A percentile compares a stretch with the other conserved stretches of the same genome.
Evolutionary conservation across 1,284 basidiomycete genomes (phyloP).

Genomic region (Apiotrichum veenhuisii): DNA sequence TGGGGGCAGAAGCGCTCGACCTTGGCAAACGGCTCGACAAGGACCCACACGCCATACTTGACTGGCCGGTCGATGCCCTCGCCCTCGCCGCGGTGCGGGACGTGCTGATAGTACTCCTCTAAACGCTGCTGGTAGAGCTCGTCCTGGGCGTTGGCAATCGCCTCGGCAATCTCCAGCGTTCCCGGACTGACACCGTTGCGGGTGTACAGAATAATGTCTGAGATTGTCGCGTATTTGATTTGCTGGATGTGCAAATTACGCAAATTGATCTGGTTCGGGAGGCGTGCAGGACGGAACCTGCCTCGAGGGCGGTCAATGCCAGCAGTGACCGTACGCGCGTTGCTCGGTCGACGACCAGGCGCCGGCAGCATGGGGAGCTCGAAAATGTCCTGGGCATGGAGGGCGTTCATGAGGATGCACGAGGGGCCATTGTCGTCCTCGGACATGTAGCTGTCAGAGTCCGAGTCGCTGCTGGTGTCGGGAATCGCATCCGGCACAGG

Average conservation of each 20-base stretch:
- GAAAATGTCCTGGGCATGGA: constrained; percentile 46
- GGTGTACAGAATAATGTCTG: constrained; percentile 85
- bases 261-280: constrained; percentile 47
- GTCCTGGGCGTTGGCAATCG: constrained; percentile 46
- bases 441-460: constrained; percentile 13
- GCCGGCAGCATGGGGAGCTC: constrained; percentile 34
- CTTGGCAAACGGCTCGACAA: constrained; percentile 60
- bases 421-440: constrained; percentile 33
- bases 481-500: constrained; percentile 2
- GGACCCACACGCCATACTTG: constrained; percentile 79
- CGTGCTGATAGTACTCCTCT: constrained; percentile 38
- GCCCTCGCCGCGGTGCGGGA: constrained; percentile 19
- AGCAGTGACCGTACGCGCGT: constrained; percentile 4
- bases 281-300: constrained; percentile 37
- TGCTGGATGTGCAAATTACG: constrained; percentile 51
- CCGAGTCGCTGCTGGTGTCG: constrained; percentile 8
- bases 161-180: constrained; percentile 54
- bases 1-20: constrained; percentile 54
- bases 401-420: constrained; percentile 44
- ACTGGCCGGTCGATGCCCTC: constrained; percentile 53
- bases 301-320: constrained; percentile 8
- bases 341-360: constrained; percentile 13
- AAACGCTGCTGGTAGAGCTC: constrained; percentile 40
- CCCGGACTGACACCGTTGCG: constrained; percentile 50
- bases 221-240: constrained; percentile 79